Base-by-base conservation (phyloP, 2,329 filamentous ascomycete genomes). In the Hymenoscyphus occultus region DNA sequence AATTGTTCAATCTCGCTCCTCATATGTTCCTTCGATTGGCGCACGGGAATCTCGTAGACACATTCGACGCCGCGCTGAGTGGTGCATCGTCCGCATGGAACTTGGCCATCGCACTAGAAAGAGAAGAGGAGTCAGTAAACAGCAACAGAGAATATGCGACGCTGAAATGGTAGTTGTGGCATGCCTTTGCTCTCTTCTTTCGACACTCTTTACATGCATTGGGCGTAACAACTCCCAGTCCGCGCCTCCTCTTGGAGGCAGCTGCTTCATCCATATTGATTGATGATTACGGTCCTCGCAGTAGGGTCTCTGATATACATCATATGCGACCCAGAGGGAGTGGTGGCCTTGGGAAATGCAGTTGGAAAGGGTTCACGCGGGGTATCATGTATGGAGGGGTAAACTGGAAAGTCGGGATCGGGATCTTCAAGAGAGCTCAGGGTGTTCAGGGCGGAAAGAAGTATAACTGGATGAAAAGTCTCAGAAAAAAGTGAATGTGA, bases 1-100 rank as follows among this genome's bases (percentile, higher is more conserved):
- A 89, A 76, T 32, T 76, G 76, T 62, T 88, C 86, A 66, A 88
- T 86, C 71, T 88, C 86, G 71, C 77, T 78, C 56, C 86, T 82
- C 5, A 89, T 79, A 61, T 82, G 81, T 66, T 88, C 86, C 67
- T 89, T 89, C 12, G 85, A 87, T 69, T 87, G 85, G 56, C 86
- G 84, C 5, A 88, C 82, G 0, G 86, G 86, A 7, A 86, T 73
- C 69, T 88, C 85, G 76, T 89, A 89, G 31, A 86, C 72, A 67
- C 86, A 89, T 31, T 86, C 81, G 48, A 81, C 76, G 39, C 83
- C 82, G 67, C 57, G 75, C 80, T 87, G 85, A 0, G 76, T 68
- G 65, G 78, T 80, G 75, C 86, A 89, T 66, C 86, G 85, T 39
- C 70, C 71, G 62, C 74, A 76, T 1, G 74, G 86, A 35, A 72